phyloP scores from a whole-genome alignment of 164 flowering plant species.

The Litsea cubeba region DNA sequence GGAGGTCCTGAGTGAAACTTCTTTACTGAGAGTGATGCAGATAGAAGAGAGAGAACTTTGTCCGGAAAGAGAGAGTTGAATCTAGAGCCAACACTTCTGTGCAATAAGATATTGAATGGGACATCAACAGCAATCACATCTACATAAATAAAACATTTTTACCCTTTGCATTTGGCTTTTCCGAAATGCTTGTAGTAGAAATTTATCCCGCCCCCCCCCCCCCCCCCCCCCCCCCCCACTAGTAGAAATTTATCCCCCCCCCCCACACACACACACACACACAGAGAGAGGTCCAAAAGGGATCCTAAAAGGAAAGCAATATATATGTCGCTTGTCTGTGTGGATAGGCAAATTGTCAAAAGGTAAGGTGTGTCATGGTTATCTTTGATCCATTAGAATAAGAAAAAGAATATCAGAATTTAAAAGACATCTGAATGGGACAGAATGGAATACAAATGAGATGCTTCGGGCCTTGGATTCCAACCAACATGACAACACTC shows the following conservation, averaged over 20 bases:
- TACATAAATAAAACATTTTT: neutral
- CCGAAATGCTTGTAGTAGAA: neutral
- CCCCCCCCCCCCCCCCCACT: too few relatives aligned
- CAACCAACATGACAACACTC: too few relatives aligned
- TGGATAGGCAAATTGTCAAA: constrained; percentile 6
- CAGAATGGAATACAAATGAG: neutral
- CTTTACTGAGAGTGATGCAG: neutral
- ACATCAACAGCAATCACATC: constrained; percentile 3
- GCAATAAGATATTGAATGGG: neutral
- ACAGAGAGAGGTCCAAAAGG: neutral
- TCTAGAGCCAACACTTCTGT: neutral
- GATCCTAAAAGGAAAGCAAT: neutral
- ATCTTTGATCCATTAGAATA: neutral
- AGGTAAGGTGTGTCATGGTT: neutral
- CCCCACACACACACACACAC: too few relatives aligned
- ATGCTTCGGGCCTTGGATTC: neutral
- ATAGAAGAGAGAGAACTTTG: neutral
- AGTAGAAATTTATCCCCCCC: neutral
- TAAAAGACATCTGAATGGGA: neutral
- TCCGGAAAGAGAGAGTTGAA: constrained; percentile 1
- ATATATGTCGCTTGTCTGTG: neutral
- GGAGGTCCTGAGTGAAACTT: neutral
- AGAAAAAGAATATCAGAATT: constrained; percentile 1
- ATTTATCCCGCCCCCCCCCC: neutral
- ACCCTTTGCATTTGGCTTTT: neutral